phyloP scores from a whole-genome alignment of 208 protist genomes.

The Crithidia bombi region DNA sequence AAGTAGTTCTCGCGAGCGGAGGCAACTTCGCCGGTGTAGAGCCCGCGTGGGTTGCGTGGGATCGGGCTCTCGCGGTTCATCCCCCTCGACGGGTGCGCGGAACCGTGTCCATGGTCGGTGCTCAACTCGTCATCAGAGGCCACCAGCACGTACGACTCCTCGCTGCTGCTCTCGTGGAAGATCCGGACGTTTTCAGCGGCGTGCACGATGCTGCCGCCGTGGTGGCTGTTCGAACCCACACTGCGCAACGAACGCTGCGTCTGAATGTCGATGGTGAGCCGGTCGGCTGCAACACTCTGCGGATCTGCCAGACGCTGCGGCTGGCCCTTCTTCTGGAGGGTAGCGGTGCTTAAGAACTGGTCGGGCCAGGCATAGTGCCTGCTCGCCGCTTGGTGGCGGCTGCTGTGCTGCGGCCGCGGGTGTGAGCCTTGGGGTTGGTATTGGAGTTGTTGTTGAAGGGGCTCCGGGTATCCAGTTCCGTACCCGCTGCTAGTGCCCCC shows the following conservation, averaged over 20 bases:
- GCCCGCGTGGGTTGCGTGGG: conserved; percentile 27
- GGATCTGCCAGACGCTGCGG: conserved; percentile 32
- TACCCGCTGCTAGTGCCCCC: neutral
- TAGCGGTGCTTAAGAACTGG: conserved; percentile 36
- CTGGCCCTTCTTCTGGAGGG: conserved; percentile 48
- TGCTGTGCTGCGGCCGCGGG: conserved; percentile 20
- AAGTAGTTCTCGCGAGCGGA: conserved; percentile 25
- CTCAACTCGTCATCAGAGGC: conserved; percentile 27
- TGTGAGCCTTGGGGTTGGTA: conserved; percentile 12
- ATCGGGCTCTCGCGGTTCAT: conserved; percentile 28
- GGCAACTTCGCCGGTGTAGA: conserved; percentile 11
- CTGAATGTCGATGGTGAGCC: conserved; percentile 20
- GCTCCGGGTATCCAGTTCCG: neutral
- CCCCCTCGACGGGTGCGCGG: conserved; percentile 14
- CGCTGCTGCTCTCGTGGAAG: conserved; percentile 36
- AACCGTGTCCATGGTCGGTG: conserved; percentile 6
- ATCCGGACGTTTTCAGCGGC: neutral
- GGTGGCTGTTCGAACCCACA: conserved; percentile 12
- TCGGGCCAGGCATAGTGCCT: conserved; percentile 30
- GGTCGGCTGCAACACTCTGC: conserved; percentile 1
- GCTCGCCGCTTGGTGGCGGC: neutral
- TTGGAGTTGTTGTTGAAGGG: conserved; percentile 2
- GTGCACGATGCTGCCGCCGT: conserved; percentile 13
- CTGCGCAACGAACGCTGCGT: conserved; percentile 18
- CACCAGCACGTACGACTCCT: conserved; percentile 36